Evolutionary conservation across 2,329 filamentous ascomycete species (phyloP), one percentile per base, ranked within the genome.

Genomic region (Verticillium isaacii): DNA sequence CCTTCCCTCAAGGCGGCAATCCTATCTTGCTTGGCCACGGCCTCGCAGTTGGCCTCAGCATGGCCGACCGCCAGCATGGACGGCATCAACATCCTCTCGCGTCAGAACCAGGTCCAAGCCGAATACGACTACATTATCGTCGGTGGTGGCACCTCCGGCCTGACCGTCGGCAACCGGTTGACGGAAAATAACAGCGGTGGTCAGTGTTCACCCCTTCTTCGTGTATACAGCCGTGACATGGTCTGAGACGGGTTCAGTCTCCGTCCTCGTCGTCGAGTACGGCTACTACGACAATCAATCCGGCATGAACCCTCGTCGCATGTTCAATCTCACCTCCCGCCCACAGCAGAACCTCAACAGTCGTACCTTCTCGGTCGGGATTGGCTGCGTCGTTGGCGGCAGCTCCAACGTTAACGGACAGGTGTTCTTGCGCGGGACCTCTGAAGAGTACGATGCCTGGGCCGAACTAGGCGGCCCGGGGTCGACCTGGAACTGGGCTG

Each of bases 381-480:
- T 73, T 15, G 74, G 72, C 17, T 66, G 68, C 32, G 72, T 73
- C 15, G 70, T 77, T 45, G 77, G 78, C 19, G 78, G 78, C 11
- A 72, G 74, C 15, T 75, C 73, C 4, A 72, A 72, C 6, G 65
- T 79, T 57, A 80, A 80, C 67, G 72, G 70, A 14, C 72, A 77
- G 65, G 69, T 76, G 32, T 76, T 73, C 66, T 68, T 74, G 37
- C 69, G 74, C 14, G 74, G 75, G 1, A 70, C 71, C 5, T 66
- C 68, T n/a, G 67, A 70, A 0, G 78, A 79, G 45, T 80, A 80
- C 56, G 70, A 81, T 57, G 70, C 72, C 1, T 83, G 81, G 80
- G 73, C 73, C 39, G 68, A 69, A 2, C 66, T 84, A 1, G 81
- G 80, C 0, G 80, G 80, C 45, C 67, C 74, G 0, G 79, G 76